A percentile compares a stretch with the other conserved stretches of the same genome.
phyloP scores from a whole-genome alignment of 148 eudicot species.

The Fagopyrum homotropicum region DNA sequence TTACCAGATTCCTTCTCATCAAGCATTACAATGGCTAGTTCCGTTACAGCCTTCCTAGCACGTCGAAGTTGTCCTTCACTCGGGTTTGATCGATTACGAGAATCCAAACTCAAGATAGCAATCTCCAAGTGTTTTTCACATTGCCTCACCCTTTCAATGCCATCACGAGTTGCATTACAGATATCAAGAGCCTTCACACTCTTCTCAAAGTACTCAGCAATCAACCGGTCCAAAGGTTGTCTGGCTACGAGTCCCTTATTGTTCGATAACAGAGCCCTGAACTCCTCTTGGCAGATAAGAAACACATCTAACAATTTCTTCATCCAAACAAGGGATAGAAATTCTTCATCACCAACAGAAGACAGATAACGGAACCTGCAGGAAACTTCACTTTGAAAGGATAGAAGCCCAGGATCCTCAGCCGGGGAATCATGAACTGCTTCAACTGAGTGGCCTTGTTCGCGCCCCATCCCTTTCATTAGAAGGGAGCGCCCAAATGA shows the following conservation, averaged over 20 bases:
- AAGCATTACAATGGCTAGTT: slow-evolving; percentile 45
- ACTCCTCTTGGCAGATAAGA: slow-evolving; percentile 46
- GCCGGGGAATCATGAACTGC: slow-evolving; percentile 23
- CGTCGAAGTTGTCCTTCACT: slow-evolving; percentile 39
- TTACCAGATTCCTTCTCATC: slow-evolving; percentile 49
- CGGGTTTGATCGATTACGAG: slow-evolving; percentile 14
- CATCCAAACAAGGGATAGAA: slow-evolving; percentile 54
- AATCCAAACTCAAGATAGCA: slow-evolving; percentile 37
- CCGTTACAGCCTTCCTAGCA: slow-evolving; percentile 56
- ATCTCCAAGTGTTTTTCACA: slow-evolving; percentile 62
- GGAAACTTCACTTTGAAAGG: slow-evolving; percentile 33
- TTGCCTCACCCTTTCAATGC: slow-evolving; percentile 50
- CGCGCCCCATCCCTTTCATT: slow-evolving; percentile 21
- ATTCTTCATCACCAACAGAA: slow-evolving; percentile 32
- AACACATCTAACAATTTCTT: slow-evolving; percentile 39
- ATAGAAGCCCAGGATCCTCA: slow-evolving; percentile 24
- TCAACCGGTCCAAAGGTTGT: slow-evolving; percentile 40
- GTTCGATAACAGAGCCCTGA: slow-evolving; percentile 31
- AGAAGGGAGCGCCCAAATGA: slow-evolving; percentile 41
- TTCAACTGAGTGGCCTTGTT: slow-evolving; percentile 44
- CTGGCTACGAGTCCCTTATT: slow-evolving; percentile 29
- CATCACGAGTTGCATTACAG: slow-evolving; percentile 62
- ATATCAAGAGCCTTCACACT: slow-evolving; percentile 61
- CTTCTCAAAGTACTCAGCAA: slow-evolving; percentile 42
- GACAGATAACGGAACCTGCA: slow-evolving; percentile 38